Evolutionary conservation across 495 filamentous ascomycete species (phyloP).

Genomic region (Penicillium maclennaniae): DNA sequence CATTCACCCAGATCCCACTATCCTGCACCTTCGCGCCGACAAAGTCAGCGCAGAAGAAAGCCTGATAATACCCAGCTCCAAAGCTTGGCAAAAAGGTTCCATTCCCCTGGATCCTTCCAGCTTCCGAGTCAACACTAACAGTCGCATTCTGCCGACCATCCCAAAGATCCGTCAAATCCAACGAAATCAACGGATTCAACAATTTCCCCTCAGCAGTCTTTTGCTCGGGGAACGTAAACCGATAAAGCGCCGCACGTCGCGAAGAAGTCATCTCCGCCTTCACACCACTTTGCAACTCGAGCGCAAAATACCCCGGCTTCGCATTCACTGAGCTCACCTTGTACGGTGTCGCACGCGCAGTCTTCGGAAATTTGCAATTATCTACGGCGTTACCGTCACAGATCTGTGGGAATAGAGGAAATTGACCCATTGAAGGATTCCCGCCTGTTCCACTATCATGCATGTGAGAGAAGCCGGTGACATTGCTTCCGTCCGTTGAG

Average conservation of each 20-base stretch:
- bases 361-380: conserved; percentile 57
- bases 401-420: conserved; percentile 63
- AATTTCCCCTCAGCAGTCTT: conserved; percentile 36
- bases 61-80: conserved; percentile 56
- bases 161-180: conserved; percentile 65
- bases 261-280: conserved; percentile 65
- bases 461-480: conserved; percentile 61
- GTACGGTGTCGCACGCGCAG: conserved; percentile 40
- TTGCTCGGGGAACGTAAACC: conserved; percentile 59
- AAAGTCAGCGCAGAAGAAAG: conserved; percentile 73
- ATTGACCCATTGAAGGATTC: conserved; percentile 65
- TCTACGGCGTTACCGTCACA: conserved; percentile 59
- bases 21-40: conserved; percentile 53
- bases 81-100: conserved; percentile 69
- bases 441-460: conserved; percentile 70
- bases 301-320: conserved; percentile 62
- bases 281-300: conserved; percentile 57
- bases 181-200: conserved; percentile 53
- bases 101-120: conserved; percentile 61
- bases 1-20: conserved; percentile 64
- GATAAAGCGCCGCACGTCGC: conserved; percentile 63
- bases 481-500: conserved; percentile 57
- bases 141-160: conserved; percentile 61
- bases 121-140: conserved; percentile 53
- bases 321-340: conserved; percentile 54